These are phyloP conservation scores for Zymoseptoria tritici DNA, from an alignment of 2,329 filamentous ascomycete species.

Conservation along the genomic window DNA sequence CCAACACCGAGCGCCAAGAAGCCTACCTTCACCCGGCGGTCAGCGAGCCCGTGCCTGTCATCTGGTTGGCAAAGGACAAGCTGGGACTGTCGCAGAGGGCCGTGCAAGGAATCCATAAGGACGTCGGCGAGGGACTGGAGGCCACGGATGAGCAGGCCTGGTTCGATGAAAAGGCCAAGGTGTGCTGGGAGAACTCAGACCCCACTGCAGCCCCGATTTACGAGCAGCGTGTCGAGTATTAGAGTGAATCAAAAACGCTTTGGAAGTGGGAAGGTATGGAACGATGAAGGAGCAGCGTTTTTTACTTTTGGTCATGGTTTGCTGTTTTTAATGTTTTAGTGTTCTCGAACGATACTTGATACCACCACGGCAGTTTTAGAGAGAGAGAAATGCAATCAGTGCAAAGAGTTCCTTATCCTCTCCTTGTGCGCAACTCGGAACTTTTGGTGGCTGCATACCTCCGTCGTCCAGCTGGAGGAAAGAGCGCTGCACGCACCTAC, in stretches of 20 bases:
- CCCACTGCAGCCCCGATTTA: conserved; percentile 2
- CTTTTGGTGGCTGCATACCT: too few relatives aligned
- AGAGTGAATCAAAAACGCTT: too few relatives aligned
- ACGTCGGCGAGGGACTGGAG: conserved; percentile 14
- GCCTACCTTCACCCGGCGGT: conserved; percentile 41
- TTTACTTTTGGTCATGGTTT: too few relatives aligned
- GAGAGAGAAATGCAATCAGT: too few relatives aligned
- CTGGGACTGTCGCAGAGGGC: conserved; percentile 32
- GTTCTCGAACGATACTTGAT: too few relatives aligned
- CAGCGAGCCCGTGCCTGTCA: conserved; percentile 31
- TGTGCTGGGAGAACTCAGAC: conserved; percentile 29
- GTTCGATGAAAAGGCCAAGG: conserved; percentile 39
- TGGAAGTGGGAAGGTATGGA: too few relatives aligned
- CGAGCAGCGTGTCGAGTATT: conserved; percentile 19
- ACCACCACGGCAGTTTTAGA: too few relatives aligned
- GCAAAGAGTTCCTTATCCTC: too few relatives aligned
- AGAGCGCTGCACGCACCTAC: too few relatives aligned
- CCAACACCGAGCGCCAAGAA: conserved; percentile 29
- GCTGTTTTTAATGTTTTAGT: too few relatives aligned
- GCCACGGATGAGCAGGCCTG: conserved; percentile 40
- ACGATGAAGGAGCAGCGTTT: background rate
- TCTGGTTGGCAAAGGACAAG: conserved; percentile 41
- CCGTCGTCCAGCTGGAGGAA: too few relatives aligned
- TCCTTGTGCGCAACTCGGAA: too few relatives aligned
- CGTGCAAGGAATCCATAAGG: conserved; percentile 32